Evolutionary conservation across 192 early-diverging fungal species (phyloP).

Genomic region (Paraglomus occultum): DNA sequence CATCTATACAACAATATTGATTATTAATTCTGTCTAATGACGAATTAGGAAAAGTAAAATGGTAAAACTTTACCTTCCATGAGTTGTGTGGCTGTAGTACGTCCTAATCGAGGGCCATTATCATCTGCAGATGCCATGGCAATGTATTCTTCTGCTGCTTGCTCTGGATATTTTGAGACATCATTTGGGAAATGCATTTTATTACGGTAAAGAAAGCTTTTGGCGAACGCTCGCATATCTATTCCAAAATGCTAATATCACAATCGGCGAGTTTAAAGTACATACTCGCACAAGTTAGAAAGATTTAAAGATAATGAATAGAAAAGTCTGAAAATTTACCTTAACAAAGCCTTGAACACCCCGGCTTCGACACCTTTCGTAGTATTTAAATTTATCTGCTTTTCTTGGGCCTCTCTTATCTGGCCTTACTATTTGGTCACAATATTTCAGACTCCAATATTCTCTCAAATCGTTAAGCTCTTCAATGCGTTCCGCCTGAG

Average conservation of each 20-base stretch:
- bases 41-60: conserved; percentile 15
- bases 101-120: conserved; percentile 49
- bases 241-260: conserved; percentile 43
- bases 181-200: conserved; percentile 66
- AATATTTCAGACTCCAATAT: conserved; percentile 61
- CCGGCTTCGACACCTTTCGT: neutral
- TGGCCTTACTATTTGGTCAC: conserved; percentile 35
- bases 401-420: conserved; percentile 42
- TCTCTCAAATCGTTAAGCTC: conserved; percentile 63
- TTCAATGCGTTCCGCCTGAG: conserved; percentile 55
- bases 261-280: too few species aligned
- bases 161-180: conserved; percentile 45
- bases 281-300: too few species aligned
- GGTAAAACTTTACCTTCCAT: conserved; percentile 11
- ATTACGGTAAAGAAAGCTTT: conserved; percentile 51
- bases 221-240: conserved; percentile 59
- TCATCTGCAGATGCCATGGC: conserved; percentile 47
- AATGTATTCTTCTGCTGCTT: conserved; percentile 53
- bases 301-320: too few species aligned
- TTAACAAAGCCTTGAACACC: conserved; percentile 45
- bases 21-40: conserved; percentile 1
- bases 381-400: conserved; percentile 31
- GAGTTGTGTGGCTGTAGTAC: neutral
- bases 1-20: conserved; percentile 38
- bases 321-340: too few species aligned